phyloP scores from a whole-genome alignment of 1,139 yeast genomes.

The Protomyces lactucae-debilis region DNA sequence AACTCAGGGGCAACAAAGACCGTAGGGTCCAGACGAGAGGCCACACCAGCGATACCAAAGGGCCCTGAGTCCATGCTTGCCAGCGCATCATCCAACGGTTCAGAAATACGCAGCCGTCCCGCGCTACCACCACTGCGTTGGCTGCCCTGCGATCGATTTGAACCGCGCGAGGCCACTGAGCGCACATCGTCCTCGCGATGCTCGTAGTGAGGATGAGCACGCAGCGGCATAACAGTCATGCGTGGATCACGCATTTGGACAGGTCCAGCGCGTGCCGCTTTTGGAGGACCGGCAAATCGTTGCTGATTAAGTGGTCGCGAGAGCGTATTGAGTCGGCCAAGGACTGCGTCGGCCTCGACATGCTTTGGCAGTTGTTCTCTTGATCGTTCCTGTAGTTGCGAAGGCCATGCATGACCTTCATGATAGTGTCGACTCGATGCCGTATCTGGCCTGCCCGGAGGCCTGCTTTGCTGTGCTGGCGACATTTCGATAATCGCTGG shows the following conservation, averaged over 20 bases:
- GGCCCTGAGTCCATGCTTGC: not conserved
- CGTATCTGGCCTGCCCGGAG: no score
- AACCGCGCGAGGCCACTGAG: conserved; percentile 8
- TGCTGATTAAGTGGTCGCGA: not conserved
- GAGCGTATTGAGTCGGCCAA: conserved; percentile 3
- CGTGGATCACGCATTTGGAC: conserved; percentile 19
- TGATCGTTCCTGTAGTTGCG: not conserved
- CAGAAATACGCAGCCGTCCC: not conserved
- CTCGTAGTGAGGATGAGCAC: not conserved
- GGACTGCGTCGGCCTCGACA: conserved; percentile 8
- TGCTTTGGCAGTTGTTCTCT: not conserved
- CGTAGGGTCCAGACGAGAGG: not conserved
- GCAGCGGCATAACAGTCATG: conserved; percentile 14
- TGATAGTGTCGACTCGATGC: not conserved
- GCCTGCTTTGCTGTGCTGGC: not conserved
- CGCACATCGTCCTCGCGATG: conserved; percentile 3
- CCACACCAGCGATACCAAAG: not conserved
- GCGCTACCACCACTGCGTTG: not conserved
- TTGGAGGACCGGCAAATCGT: conserved; percentile 3
- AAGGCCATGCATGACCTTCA: not conserved
- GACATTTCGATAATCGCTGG: conserved; percentile 8
- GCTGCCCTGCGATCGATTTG: not conserved
- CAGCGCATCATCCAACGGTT: not conserved
- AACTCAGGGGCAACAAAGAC: not conserved
- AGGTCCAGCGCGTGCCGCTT: conserved; percentile 5